phyloP scores from a whole-genome alignment of 306 rosid species.

The Ochetophila trinervis region DNA sequence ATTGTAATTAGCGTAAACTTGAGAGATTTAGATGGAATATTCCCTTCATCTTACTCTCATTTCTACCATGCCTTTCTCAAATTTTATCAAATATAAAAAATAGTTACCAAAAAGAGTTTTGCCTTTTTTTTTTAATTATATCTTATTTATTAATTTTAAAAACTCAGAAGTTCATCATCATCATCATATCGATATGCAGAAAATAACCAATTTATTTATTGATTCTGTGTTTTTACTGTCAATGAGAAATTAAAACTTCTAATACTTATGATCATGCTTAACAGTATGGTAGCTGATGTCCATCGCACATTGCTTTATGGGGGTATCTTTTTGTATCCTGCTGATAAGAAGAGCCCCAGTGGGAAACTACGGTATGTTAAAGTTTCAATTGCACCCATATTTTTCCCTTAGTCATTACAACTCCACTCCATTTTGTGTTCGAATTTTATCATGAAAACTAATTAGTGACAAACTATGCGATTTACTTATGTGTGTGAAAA shows the following conservation, averaged over 20 bases:
- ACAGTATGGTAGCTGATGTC: constrained; percentile 99
- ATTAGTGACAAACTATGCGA: background rate
- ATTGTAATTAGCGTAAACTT: no score
- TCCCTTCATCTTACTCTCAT: no score
- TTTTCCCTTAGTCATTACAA: background rate
- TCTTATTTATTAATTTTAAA: no score
- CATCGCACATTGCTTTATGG: constrained; percentile 99
- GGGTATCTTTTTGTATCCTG: constrained; percentile 94
- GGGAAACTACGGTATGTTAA: constrained; percentile 88
- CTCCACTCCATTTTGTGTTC: background rate
- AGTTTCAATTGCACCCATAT: background rate
- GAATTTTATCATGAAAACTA: background rate
- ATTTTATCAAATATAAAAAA: no score
- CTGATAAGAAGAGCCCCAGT: constrained; percentile 90
- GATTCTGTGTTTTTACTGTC: background rate
- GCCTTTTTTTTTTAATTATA: no score
- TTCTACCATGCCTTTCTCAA: no score
- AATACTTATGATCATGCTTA: constrained; percentile 10
- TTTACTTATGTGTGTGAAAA: constrained; percentile 3
- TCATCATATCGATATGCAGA: no score
- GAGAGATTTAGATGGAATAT: no score
- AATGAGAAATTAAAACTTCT: background rate
- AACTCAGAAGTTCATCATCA: no score
- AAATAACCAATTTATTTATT: background rate
- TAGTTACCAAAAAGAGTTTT: no score